A percentile compares a stretch with the other conserved stretches of the same genome.
phyloP scores from a whole-genome alignment of 2,329 filamentous ascomycete species.

The Lachnellula hyalina region DNA sequence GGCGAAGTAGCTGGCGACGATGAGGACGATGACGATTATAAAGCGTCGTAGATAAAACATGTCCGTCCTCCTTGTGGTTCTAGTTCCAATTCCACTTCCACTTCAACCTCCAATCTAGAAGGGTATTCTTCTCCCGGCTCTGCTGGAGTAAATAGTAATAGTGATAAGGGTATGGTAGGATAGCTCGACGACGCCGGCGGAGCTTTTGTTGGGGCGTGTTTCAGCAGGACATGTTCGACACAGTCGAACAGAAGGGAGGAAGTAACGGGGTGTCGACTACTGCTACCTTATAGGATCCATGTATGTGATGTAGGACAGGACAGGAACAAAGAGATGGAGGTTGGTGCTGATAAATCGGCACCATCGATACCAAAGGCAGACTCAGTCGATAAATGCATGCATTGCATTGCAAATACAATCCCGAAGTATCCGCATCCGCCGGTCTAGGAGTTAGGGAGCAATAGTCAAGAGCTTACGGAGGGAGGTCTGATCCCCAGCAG shows the following conservation, averaged over 20 bases:
- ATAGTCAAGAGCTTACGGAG: neutral
- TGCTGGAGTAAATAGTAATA: neutral
- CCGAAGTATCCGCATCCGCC: neutral
- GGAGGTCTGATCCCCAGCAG: neutral
- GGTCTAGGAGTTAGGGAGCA: neutral
- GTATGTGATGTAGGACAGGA: neutral
- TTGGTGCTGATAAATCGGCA: neutral
- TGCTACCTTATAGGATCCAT: neutral
- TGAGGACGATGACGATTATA: slow-evolving; percentile 34
- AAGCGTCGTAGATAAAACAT: slow-evolving; percentile 26
- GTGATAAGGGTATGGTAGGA: neutral
- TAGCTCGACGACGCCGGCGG: slow-evolving; percentile 4
- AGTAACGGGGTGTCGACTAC: neutral
- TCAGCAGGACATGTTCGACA: slow-evolving; percentile 1
- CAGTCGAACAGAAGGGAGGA: neutral
- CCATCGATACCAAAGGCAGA: neutral
- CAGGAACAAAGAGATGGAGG: neutral
- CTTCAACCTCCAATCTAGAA: neutral
- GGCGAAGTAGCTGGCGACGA: slow-evolving; percentile 40
- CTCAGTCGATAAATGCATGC: neutral
- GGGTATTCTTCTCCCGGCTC: neutral
- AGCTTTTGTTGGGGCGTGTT: neutral
- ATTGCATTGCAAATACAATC: neutral
- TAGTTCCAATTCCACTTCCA: neutral
- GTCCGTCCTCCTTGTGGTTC: neutral